These are phyloP conservation scores for Cajanus cajan DNA, from an alignment of 306 rosid genomes.

Conservation along the genomic window DNA sequence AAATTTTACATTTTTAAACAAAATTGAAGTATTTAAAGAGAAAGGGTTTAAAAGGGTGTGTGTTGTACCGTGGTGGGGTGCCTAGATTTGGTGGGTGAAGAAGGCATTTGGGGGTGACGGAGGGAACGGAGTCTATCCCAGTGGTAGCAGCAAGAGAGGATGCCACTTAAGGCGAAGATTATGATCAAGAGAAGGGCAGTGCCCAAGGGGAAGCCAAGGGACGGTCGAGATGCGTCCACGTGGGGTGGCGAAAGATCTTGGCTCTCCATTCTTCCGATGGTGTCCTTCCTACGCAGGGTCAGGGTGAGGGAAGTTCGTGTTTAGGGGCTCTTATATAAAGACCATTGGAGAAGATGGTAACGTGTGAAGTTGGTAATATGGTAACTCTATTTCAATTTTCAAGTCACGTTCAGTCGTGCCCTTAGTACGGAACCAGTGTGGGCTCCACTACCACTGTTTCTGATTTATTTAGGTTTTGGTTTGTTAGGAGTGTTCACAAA, in stretches of 20 bases:
- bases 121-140: conserved; percentile 89
- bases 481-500: neutral
- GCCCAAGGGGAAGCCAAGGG: conserved; percentile 93
- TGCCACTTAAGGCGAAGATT: conserved; percentile 86
- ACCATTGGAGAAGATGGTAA: neutral
- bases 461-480: neutral
- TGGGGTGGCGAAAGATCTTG: conserved; percentile 71
- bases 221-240: conserved; percentile 83
- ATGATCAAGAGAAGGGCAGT: conserved; percentile 87
- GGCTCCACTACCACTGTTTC: conserved; percentile 3
- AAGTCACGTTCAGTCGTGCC: conserved; percentile 31
- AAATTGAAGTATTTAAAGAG: too few relatives aligned
- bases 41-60: too few relatives aligned
- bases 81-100: conserved; percentile 53
- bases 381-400: too few relatives aligned
- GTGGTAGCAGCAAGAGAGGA: conserved; percentile 97
- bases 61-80: neutral
- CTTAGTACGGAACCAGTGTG: conserved; percentile 53
- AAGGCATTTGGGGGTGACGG: conserved; percentile 39
- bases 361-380: too few relatives aligned
- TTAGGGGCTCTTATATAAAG: neutral
- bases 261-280: conserved; percentile 76
- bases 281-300: conserved; percentile 32
- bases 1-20: too few relatives aligned
- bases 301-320: neutral